These are phyloP conservation scores for Pseudomassariella vexata DNA, from an alignment of 2,329 filamentous ascomycete genomes.

Conservation along the genomic window DNA sequence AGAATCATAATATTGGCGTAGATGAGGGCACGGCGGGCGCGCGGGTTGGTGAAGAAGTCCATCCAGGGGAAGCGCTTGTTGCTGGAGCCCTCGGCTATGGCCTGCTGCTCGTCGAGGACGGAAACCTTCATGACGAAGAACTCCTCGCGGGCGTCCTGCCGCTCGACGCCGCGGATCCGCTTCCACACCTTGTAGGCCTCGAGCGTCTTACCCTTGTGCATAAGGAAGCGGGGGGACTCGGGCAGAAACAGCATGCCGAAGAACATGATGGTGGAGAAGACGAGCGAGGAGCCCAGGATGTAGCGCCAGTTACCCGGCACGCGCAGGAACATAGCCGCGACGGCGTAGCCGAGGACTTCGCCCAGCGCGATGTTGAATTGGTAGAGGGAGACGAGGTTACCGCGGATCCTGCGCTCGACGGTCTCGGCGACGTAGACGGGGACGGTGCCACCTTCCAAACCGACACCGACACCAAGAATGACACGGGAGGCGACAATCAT, in stretches of 20 bases:
- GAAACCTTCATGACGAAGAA: slow-evolving; percentile 68
- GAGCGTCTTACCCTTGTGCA: slow-evolving; percentile 58
- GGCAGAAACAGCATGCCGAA: slow-evolving; percentile 66
- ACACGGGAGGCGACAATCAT: slow-evolving; percentile 67
- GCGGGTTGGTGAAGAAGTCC: slow-evolving; percentile 66
- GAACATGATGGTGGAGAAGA: slow-evolving; percentile 61
- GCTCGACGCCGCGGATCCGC: slow-evolving; percentile 57
- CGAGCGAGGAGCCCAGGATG: slow-evolving; percentile 65
- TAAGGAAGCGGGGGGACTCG: slow-evolving; percentile 62
- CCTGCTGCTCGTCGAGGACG: slow-evolving; percentile 50
- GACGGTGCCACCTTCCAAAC: slow-evolving; percentile 68
- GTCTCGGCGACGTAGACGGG: slow-evolving; percentile 71
- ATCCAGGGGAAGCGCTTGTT: slow-evolving; percentile 61
- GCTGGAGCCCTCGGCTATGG: slow-evolving; percentile 41
- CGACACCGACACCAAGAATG: slow-evolving; percentile 65
- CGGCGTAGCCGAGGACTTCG: slow-evolving; percentile 67
- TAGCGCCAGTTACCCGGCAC: slow-evolving; percentile 67
- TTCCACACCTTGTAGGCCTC: slow-evolving; percentile 67
- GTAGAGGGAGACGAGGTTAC: slow-evolving; percentile 68
- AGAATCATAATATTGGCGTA: slow-evolving; percentile 68
- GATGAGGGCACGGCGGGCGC: slow-evolving; percentile 59
- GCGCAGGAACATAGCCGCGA: slow-evolving; percentile 67
- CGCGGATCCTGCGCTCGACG: slow-evolving; percentile 60
- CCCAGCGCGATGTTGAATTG: slow-evolving; percentile 73
- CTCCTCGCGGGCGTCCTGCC: slow-evolving; percentile 56